Base-by-base conservation (phyloP, 2,329 filamentous ascomycete species). In the Simplicillium aogashimaense region DNA sequence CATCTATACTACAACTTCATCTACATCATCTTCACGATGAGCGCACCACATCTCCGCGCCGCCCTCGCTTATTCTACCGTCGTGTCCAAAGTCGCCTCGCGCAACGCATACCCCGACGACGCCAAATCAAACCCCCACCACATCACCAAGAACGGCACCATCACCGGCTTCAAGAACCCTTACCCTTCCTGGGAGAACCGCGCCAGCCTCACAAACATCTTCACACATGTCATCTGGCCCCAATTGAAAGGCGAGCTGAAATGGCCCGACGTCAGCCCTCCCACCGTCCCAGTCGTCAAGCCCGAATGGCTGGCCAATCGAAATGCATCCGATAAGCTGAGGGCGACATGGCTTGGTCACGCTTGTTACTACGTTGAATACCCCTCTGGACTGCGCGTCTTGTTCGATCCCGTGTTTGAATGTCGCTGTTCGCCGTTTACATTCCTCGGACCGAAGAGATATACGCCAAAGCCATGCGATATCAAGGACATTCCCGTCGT, bases 351-450 rank as follows among this genome's bases (percentile, higher is more conserved):
- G 90, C 78, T 97, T 3, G 90, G 90, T 29, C 90, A 97, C 59
- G 89, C 90, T 3, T 95, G 88, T 66, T 95, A 88, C 66, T 89
- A 86, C 53, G 78, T 94, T 50, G 90, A 95, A 60, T 95, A 89
- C 53, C 87, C 88, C 2, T 74, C 76, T 12, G 90, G 90, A 1
- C 69, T 97, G 39, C 80, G 90, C 40, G 86, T 94, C 3, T 75
- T 97, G 3, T 95, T 95, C 58, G 90, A 95, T 54, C 90, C 90
- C 2, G 89, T 95, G 29, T 94, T 95, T 49, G 86, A 90, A 57
- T 78, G 87, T 46, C 79, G 86, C 51, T 95, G 90, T 64, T 81
- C 82, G 25, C 90, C 90, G 0, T 69, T 90, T 49, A 70, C 69
- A 30, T 79, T 78, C 48, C 53, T 84, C 41, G 78, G 78, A 0